Evolutionary conservation across 805 yeast genomes (phyloP).

Genomic region (Brettanomyces naardenensis): DNA sequence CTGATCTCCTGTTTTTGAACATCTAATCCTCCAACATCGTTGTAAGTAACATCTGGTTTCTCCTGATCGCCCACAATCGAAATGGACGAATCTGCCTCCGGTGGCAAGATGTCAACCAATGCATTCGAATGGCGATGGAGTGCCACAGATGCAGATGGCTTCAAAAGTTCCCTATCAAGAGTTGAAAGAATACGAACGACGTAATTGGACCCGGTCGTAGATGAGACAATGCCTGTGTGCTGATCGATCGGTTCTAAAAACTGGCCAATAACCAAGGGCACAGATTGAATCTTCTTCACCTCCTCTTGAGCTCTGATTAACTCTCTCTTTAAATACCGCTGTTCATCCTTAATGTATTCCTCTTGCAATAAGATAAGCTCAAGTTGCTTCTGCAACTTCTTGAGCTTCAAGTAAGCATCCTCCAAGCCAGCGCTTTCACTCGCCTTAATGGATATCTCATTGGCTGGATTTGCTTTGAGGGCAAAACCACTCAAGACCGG

Average conservation of each 20-base stretch:
- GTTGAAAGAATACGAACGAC: constrained; percentile 94
- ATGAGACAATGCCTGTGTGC: constrained; percentile 91
- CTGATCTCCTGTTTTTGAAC: constrained; percentile 99
- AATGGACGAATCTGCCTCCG: constrained; percentile 96
- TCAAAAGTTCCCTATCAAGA: constrained; percentile 85
- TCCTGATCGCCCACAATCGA: constrained; percentile 93
- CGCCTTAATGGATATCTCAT: constrained; percentile 12
- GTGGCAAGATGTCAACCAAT: constrained; percentile 92
- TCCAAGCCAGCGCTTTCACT: constrained; percentile 24
- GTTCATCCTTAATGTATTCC: constrained; percentile 96
- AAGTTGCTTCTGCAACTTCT: constrained; percentile 84
- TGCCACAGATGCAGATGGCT: constrained; percentile 94
- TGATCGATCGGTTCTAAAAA: constrained; percentile 96
- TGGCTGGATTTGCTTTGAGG: constrained; percentile 5
- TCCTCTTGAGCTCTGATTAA: constrained; percentile 96
- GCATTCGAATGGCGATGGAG: constrained; percentile 98
- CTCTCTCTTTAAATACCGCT: constrained; percentile 91
- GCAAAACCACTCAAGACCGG: constrained; percentile 7
- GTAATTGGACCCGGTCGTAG: constrained; percentile 96
- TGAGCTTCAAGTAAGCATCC: constrained; percentile 78
- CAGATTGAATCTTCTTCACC: constrained; percentile 94
- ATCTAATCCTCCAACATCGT: constrained; percentile 98
- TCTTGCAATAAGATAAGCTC: constrained; percentile 84
- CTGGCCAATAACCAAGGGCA: constrained; percentile 96
- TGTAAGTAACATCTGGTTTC: constrained; percentile 86